These are phyloP conservation scores for Coprinellus micaceus DNA, from an alignment of 768 basidiomycete genomes.

Conservation along the genomic window DNA sequence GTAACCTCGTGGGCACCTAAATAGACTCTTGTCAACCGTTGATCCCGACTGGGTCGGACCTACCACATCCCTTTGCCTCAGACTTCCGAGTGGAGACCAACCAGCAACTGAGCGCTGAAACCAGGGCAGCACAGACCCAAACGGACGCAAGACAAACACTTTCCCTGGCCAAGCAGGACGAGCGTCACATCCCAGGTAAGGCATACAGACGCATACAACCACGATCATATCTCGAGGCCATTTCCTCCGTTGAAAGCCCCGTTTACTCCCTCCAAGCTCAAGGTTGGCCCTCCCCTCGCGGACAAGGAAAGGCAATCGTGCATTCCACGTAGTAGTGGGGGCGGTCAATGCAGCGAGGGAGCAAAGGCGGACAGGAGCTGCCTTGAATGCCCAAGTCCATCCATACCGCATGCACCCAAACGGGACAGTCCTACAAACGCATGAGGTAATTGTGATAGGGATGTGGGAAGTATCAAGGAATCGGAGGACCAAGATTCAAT, in stretches of 20 bases:
- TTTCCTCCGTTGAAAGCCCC: too few species aligned
- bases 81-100: neutral
- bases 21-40: slow-evolving; percentile 1
- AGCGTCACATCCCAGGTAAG: neutral
- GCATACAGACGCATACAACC: neutral
- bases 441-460: neutral
- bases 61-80: neutral
- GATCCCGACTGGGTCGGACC: slow-evolving; percentile 9
- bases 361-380: too few species aligned
- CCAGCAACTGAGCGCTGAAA: neutral
- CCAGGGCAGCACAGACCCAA: neutral
- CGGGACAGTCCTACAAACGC: too few species aligned
- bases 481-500: slow-evolving; percentile 7
- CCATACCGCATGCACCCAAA: too few species aligned
- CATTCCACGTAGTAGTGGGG: neutral
- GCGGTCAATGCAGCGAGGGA: neutral
- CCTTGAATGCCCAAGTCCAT: neutral
- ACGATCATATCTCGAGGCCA: too few species aligned
- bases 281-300: neutral
- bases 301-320: neutral
- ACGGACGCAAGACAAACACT: too few species aligned
- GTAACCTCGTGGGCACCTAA: slow-evolving; percentile 6
- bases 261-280: neutral
- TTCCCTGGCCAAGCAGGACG: neutral
- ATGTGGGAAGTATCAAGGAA: slow-evolving; percentile 11